Percentiles rank a stretch among this genome's conserved stretches.
phyloP scores from a whole-genome alignment of 2,329 filamentous ascomycete species.

The Ascosphaera apis region DNA sequence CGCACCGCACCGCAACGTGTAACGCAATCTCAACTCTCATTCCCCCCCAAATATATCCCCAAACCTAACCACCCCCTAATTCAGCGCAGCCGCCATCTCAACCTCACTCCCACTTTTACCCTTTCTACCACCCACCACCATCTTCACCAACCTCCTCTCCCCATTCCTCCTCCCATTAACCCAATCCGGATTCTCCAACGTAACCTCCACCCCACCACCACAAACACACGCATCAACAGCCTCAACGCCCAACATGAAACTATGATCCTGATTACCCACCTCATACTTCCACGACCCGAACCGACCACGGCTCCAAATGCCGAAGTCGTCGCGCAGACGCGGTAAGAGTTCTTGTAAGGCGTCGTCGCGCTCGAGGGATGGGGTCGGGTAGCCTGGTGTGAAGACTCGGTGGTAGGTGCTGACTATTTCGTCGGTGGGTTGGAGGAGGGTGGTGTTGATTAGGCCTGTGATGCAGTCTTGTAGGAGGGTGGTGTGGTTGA shows the following conservation, averaged over 20 bases:
- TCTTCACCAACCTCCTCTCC: slow-evolving; percentile 39
- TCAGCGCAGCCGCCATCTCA: no score
- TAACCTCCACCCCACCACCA: slow-evolving; percentile 69
- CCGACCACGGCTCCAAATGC: slow-evolving; percentile 84
- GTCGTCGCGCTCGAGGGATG: slow-evolving; percentile 80
- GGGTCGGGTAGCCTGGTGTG: slow-evolving; percentile 95
- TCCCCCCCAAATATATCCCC: no score
- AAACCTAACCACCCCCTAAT: no score
- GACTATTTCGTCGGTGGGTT: slow-evolving; percentile 77
- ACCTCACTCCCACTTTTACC: not conserved
- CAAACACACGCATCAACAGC: slow-evolving; percentile 76
- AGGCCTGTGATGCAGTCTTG: slow-evolving; percentile 87
- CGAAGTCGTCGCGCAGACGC: slow-evolving; percentile 59
- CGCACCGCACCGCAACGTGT: no score
- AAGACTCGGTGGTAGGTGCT: slow-evolving; percentile 96
- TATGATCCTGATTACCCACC: slow-evolving; percentile 91
- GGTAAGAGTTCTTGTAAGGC: slow-evolving; percentile 82
- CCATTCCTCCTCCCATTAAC: slow-evolving; percentile 51
- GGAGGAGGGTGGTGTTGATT: slow-evolving; percentile 94
- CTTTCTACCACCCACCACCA: slow-evolving; percentile 24
- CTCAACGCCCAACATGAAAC: slow-evolving; percentile 91
- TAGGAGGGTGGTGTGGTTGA: slow-evolving; percentile 64
- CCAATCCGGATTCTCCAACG: slow-evolving; percentile 90
- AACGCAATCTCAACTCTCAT: no score
- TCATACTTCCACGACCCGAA: slow-evolving; percentile 98